Base-by-base conservation (phyloP, 139 green algal genomes). In the Diplosphaera chodatii region DNA sequence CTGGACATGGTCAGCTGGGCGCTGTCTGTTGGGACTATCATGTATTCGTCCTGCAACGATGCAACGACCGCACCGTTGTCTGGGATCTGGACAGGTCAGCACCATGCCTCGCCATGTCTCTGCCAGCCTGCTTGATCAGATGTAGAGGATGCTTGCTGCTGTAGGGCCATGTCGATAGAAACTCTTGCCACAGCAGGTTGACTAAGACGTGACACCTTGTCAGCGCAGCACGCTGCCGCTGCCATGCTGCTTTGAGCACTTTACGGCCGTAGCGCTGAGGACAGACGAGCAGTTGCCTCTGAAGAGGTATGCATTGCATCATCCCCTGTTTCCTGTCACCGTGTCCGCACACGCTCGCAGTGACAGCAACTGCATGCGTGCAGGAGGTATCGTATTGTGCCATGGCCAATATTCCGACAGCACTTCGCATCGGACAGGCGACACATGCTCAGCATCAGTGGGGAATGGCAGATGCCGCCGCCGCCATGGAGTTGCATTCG, bases 11-110 rank as follows among this genome's bases (percentile, higher is more conserved):
- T 3, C 29, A 6, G 23, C 23, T 1, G 68, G 33, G 23, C 32
- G 23, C 80, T 16, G 70, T 81, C 6, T 31, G 82, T 1, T 86
- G 81, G 82, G 82, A 87, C 56, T 87, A 87, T 31, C 82, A 87
- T 63, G 80, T 84, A 1, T 5, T 82, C 16, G 3, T 72, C 28
- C 30, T 83, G 8, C 55, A 29, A 55, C 64, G 32, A 63, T 18
- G 16, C 8, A 25, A 40, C 32, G 55, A 4, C 23, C 40, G 15
- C 40, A 59, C 16, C 10, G 16, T 75, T 2, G 77, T 86, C 6
- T 81, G 79, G 40, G 79, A 86, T 40, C 55, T 84, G 13, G 82
- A 86, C 73, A 59, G 62, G 62, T 64, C 15, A 13, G 40, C 32
- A 33, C n/a, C 6, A n/a, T 31, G 40, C 31, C 5, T 31, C 32